Conservation (phyloP, 225 moss, liverwort and hornwort species). For the Marchantia polymorpha region DNA sequence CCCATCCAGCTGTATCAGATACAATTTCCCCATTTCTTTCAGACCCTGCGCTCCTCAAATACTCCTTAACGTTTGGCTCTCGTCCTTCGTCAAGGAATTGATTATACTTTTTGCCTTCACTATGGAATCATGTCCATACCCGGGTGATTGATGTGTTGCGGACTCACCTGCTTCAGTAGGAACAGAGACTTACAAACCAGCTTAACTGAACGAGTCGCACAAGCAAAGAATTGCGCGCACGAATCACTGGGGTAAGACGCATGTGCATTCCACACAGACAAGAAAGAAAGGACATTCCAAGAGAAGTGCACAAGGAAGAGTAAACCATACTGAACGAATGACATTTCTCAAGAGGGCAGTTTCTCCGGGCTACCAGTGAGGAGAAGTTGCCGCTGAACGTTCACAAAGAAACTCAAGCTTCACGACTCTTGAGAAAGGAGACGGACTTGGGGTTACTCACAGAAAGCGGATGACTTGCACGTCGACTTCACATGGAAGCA, state of each 20-base stretch:
- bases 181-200: conserved; percentile 11
- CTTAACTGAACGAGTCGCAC: neutral
- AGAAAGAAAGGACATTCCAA: neutral
- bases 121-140: conserved; percentile 9
- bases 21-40: conserved; percentile 69
- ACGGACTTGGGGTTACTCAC: neutral
- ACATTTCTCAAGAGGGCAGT: neutral
- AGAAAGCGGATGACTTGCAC: neutral
- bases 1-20: conserved; percentile 89
- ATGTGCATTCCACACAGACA: neutral
- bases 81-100: neutral
- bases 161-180: conserved; percentile 26
- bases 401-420: neutral
- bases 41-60: conserved; percentile 13
- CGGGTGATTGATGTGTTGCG: conserved; percentile 7
- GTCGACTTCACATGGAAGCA: neutral
- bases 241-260: neutral
- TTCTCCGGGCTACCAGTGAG: neutral
- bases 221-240: neutral
- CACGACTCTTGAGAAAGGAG: neutral
- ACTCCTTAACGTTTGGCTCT: neutral
- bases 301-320: neutral
- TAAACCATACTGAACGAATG: neutral
- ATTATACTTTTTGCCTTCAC: conserved; percentile 9
- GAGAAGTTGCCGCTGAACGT: no score